Conservation (phyloP, 2,329 filamentous ascomycete species). For the Venturia carpophila region DNA sequence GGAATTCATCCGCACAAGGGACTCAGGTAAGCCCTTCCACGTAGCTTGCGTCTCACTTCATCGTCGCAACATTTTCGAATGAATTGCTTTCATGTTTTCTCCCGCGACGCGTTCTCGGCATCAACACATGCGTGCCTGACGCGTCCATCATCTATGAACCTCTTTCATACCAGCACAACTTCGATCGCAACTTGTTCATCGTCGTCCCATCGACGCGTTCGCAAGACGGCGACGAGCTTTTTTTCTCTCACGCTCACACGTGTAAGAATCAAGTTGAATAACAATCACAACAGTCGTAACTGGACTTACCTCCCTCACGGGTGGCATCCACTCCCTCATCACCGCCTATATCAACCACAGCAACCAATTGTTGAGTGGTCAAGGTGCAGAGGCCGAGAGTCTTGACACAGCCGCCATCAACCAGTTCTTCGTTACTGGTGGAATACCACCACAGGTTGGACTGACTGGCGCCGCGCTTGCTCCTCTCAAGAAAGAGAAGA, state of each 20-base stretch:
- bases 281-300: conserved; percentile 46
- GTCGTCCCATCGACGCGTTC: background rate
- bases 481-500: conserved; percentile 43
- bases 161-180: background rate
- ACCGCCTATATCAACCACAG: conserved; percentile 83
- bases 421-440: conserved; percentile 22
- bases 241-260: background rate
- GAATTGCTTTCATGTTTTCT: background rate
- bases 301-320: conserved; percentile 68
- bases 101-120: background rate
- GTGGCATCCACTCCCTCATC: conserved; percentile 67
- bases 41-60: conserved; percentile 2
- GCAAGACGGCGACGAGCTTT: background rate
- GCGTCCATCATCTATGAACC: background rate
- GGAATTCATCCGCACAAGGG: conserved; percentile 71
- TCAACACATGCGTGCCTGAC: background rate
- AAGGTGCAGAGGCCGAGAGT: conserved; percentile 20
- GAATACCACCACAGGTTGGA: conserved; percentile 24
- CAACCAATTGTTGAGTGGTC: conserved; percentile 59
- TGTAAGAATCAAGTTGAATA: background rate
- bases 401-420: conserved; percentile 26
- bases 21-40: conserved; percentile 56
- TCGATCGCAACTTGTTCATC: background rate
- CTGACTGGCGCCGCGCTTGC: conserved; percentile 20
- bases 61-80: conserved; percentile 3